phyloP scores from a whole-genome alignment of 139 green algal species.

The Dunaliella sp. region DNA sequence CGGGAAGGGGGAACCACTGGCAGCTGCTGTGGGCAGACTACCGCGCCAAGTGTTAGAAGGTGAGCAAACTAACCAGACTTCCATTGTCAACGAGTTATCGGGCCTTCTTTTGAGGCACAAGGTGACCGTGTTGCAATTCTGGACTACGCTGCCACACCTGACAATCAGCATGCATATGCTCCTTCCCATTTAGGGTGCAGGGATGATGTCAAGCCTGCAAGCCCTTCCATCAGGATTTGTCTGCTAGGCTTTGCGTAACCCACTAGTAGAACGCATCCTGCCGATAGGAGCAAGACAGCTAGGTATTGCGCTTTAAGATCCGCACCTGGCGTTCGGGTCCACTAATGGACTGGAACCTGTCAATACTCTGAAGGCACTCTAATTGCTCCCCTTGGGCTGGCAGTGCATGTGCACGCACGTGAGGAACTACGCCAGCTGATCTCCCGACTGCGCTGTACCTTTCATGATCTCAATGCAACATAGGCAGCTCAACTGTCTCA shows the following conservation, averaged over 20 bases:
- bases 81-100: neutral
- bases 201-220: neutral
- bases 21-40: slow-evolving; percentile 76
- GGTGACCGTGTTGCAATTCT: too few relatives aligned
- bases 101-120: too few relatives aligned
- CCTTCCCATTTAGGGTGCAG: too few relatives aligned
- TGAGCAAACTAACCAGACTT: neutral
- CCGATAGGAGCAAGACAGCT: too few relatives aligned
- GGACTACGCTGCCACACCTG: too few relatives aligned
- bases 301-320: too few relatives aligned
- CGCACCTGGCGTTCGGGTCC: too few relatives aligned
- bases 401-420: neutral
- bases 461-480: neutral
- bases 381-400: neutral
- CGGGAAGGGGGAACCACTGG: slow-evolving; percentile 59
- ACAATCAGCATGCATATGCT: too few relatives aligned
- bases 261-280: too few relatives aligned
- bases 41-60: slow-evolving; percentile 72
- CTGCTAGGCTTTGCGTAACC: too few relatives aligned
- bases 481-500: neutral
- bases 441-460: neutral
- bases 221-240: too few relatives aligned
- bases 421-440: neutral
- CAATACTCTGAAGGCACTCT: neutral
- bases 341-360: too few relatives aligned